Conservation (phyloP, 2,329 filamentous ascomycete species). For the Thelonectria rubi region DNA sequence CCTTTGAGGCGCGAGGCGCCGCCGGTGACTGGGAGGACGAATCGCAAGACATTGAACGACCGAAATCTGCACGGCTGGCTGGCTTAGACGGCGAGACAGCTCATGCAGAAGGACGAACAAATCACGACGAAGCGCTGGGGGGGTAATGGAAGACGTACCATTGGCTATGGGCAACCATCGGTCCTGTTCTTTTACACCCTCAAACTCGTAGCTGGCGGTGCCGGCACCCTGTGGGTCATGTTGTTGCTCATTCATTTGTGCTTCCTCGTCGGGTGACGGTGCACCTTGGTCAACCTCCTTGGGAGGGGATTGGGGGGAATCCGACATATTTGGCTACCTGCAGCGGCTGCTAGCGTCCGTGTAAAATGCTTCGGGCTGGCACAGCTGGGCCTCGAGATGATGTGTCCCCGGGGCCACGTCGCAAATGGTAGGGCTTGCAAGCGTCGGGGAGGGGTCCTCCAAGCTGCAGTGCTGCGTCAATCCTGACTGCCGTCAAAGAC, state of each 20-base stretch:
- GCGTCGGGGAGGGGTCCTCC: constrained; percentile 54
- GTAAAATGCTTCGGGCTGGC: constrained; percentile 65
- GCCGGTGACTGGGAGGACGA: constrained; percentile 62
- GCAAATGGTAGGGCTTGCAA: constrained; percentile 64
- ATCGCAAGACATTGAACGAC: constrained; percentile 67
- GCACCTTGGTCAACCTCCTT: constrained; percentile 94
- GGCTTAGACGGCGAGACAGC: constrained; percentile 43
- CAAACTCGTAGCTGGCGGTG: constrained; percentile 84
- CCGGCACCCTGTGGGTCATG: constrained; percentile 80
- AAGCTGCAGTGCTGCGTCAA: constrained; percentile 65
- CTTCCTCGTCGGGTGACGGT: constrained; percentile 93
- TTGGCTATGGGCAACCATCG: constrained; percentile 99
- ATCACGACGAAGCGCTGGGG: constrained; percentile 52
- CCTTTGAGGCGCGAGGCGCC: constrained; percentile 57
- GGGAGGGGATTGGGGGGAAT: constrained; percentile 82
- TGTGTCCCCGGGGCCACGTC: constrained; percentile 70
- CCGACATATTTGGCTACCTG: constrained; percentile 91
- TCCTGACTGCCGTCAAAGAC: constrained; percentile 49
- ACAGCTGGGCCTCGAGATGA: constrained; percentile 65
- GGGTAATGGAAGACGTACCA: constrained; percentile 74
- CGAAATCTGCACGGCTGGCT: constrained; percentile 45
- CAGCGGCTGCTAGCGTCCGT: constrained; percentile 70
- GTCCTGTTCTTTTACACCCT: constrained; percentile 97
- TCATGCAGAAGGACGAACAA: constrained; percentile 44
- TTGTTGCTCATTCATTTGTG: constrained; percentile 89